phyloP scores from a whole-genome alignment of 805 yeast genomes.

The Zygosaccharomyces pseudorouxii region DNA sequence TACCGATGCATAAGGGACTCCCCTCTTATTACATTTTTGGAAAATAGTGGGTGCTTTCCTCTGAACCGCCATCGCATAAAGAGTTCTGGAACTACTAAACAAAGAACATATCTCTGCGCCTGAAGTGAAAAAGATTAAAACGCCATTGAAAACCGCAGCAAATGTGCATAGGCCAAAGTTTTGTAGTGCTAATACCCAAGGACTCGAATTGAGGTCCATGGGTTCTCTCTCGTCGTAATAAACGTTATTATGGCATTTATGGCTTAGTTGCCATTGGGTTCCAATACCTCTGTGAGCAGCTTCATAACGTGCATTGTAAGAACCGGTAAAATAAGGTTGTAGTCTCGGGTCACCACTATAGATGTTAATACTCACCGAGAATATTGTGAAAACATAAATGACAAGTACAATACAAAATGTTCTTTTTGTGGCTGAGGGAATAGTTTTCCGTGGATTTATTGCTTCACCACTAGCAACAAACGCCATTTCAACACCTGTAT shows the following conservation, averaged over 20 bases:
- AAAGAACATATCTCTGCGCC: slow-evolving; percentile 55
- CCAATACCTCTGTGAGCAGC: slow-evolving; percentile 17
- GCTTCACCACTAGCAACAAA: slow-evolving; percentile 84
- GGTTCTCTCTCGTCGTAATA: slow-evolving; percentile 48
- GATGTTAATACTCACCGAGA: slow-evolving; percentile 65
- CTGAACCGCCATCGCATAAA: slow-evolving; percentile 50
- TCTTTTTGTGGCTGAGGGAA: slow-evolving; percentile 71
- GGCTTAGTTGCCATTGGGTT: slow-evolving; percentile 55
- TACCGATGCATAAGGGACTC: slow-evolving; percentile 73
- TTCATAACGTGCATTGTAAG: slow-evolving; percentile 10
- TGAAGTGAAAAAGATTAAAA: slow-evolving; percentile 50
- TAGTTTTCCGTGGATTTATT: slow-evolving; percentile 68
- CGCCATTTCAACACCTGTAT: slow-evolving; percentile 78
- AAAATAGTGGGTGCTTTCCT: slow-evolving; percentile 60
- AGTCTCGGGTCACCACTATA: slow-evolving; percentile 76
- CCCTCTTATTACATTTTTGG: slow-evolving; percentile 53
- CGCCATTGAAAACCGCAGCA: slow-evolving; percentile 48
- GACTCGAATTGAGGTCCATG: slow-evolving; percentile 48
- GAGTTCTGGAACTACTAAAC: slow-evolving; percentile 56
- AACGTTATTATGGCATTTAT: slow-evolving; percentile 65
- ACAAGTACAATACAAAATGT: slow-evolving; percentile 68
- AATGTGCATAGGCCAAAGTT: slow-evolving; percentile 48
- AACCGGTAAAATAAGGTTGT: slow-evolving; percentile 44
- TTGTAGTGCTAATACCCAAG: slow-evolving; percentile 54
- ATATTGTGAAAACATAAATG: slow-evolving; percentile 61